Evolutionary conservation across 495 filamentous ascomycete genomes (phyloP).

Genomic region (Xylaria nigripes): DNA sequence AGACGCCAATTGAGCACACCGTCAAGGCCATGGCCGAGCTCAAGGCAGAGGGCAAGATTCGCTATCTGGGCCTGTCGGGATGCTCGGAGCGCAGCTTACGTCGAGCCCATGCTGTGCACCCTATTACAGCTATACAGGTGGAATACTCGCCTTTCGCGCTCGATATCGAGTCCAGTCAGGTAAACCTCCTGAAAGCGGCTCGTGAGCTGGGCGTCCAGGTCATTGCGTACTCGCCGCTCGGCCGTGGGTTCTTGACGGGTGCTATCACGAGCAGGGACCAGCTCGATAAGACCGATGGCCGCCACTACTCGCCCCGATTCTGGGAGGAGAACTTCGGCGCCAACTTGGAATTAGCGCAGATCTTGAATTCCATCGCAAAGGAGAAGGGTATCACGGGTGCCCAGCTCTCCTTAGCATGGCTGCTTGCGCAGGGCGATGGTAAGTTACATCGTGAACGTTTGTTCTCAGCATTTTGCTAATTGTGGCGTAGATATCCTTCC

Average conservation of each 20-base stretch:
- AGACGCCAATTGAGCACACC: constrained; percentile 54
- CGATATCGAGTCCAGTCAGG: constrained; percentile 44
- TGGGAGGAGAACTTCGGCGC: constrained; percentile 41
- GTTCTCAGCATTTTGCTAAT: not conserved
- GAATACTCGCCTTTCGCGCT: constrained; percentile 54
- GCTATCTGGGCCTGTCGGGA: constrained; percentile 49
- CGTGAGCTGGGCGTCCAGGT: constrained; percentile 51
- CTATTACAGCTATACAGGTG: constrained; percentile 50
- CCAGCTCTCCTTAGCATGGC: constrained; percentile 49
- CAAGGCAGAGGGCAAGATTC: constrained; percentile 45
- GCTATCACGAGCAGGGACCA: constrained; percentile 37
- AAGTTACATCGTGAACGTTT: constrained; percentile 7
- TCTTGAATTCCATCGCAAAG: constrained; percentile 37
- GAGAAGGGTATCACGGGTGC: constrained; percentile 36
- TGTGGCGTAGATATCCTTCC: constrained; percentile 40
- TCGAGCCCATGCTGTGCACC: constrained; percentile 44
- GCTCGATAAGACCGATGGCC: constrained; percentile 36
- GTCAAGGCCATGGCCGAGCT: constrained; percentile 41
- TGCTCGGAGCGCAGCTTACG: constrained; percentile 45
- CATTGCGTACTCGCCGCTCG: constrained; percentile 55
- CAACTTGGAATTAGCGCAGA: constrained; percentile 41
- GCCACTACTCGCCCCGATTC: constrained; percentile 38
- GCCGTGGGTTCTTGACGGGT: constrained; percentile 50
- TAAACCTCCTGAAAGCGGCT: constrained; percentile 40
- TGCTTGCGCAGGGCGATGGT: constrained; percentile 49